Base-by-base conservation (phyloP, 2,329 filamentous ascomycete species). In the Colletotrichum sp. region DNA sequence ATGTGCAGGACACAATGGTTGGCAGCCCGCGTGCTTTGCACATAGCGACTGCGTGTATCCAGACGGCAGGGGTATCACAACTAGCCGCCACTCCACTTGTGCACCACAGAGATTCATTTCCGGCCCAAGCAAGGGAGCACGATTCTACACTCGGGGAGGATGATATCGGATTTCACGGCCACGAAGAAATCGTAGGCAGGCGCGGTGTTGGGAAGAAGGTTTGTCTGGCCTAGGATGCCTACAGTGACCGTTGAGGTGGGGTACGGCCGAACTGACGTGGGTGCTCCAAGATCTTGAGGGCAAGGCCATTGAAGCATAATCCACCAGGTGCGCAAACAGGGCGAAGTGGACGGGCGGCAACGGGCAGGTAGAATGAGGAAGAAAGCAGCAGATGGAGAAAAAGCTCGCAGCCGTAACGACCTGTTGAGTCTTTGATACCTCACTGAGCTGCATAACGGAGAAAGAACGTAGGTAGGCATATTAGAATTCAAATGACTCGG, bases 401-500 rank as follows among this genome's bases (percentile, higher is more conserved):
- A 34, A n/a, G 32, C 18, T 24, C 13, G 13, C 70, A 26, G 36
- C 57, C 26, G 57, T 21, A 28, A 59, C 26, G 26, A 44, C 16
- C 28, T n/a, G 52, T n/a, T 24, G 28, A 7, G 59, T 9, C 55
- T 75, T 71, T 62, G 55, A 67, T 34, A 44, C 8, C 36, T 39
- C 8, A 39, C 26, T 59, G 16, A 26, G 30, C 36, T 34, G 66
- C n/a, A n/a, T 30, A 10, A 24, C n/a, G 30, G 49, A 71, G 68
- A 39, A 62, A 39, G 34, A 28, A 68, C 12, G 71, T 63, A 63
- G 30, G 59, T 49, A 71, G 71, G 75, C 24, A 75, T 32, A 24
- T 71, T 75, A 71, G 71, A 76, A 71, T 75, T 62, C 64, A 69
- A 73, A 78, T 77, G 77, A 73, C 76, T 77, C 75, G 74, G 74